Percentiles rank a stretch among this genome's conserved stretches.
These are phyloP conservation scores for Paramecium sexaurelia DNA, from an alignment of 73 alveolate genomes.

Conservation along the genomic window DNA sequence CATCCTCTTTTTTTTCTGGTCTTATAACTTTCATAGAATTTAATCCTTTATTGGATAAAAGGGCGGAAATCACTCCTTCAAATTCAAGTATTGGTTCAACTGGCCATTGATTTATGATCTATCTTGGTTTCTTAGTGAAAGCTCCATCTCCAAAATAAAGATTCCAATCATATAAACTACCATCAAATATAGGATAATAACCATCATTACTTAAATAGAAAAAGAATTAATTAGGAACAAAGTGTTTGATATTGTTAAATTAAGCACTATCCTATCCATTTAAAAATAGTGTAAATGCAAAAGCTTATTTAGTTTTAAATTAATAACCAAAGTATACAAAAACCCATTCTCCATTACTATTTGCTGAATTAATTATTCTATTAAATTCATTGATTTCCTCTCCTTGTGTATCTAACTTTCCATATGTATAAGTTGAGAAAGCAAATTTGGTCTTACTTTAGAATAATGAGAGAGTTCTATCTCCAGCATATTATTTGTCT, in stretches of 20 bases:
- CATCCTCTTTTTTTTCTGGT: not conserved
- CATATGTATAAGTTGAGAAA: slow-evolving; percentile 47
- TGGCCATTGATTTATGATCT: slow-evolving; percentile 13
- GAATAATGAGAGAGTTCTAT: not conserved
- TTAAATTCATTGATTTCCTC: slow-evolving; percentile 17
- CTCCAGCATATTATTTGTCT: slow-evolving; percentile 14
- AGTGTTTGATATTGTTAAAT: slow-evolving; percentile 33
- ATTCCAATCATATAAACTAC: not conserved
- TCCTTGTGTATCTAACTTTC: not conserved
- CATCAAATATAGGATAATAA: slow-evolving; percentile 15
- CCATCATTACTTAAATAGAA: slow-evolving; percentile 31
- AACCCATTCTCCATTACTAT: slow-evolving; percentile 35
- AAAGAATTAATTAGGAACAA: slow-evolving; percentile 40
- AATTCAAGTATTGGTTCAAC: not conserved
- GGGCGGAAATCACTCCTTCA: not conserved
- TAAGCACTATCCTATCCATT: not conserved
- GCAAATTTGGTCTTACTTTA: not conserved
- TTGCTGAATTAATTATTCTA: not conserved
- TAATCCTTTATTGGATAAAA: not conserved
- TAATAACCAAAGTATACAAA: slow-evolving; percentile 39
- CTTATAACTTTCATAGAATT: not conserved
- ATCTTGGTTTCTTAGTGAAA: not conserved
- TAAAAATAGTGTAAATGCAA: not conserved
- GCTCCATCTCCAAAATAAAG: slow-evolving; percentile 34
- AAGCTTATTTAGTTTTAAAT: not conserved